phyloP scores from a whole-genome alignment of 805 yeast genomes.

The Scheffersomyces stipitis region DNA sequence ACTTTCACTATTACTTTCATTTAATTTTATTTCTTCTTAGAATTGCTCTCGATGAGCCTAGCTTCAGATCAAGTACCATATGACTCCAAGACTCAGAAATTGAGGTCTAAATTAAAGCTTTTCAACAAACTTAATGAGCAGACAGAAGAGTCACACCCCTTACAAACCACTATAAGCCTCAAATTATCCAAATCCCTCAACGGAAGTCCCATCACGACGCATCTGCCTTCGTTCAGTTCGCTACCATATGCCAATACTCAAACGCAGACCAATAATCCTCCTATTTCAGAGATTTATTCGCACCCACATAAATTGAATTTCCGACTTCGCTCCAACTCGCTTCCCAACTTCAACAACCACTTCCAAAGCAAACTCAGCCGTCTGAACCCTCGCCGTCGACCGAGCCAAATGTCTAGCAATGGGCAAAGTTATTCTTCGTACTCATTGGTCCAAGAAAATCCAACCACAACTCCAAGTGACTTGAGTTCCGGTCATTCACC shows the following conservation, averaged over 20 bases:
- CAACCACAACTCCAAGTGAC: not conserved
- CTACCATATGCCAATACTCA: not conserved
- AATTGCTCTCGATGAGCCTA: too few species aligned
- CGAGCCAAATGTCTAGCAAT: not conserved
- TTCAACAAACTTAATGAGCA: not conserved
- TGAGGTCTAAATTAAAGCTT: not conserved
- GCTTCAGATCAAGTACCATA: not conserved
- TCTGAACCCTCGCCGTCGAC: not conserved
- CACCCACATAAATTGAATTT: not conserved
- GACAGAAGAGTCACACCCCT: not conserved
- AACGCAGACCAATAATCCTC: not conserved
- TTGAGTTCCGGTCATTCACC: too few species aligned
- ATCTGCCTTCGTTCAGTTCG: not conserved
- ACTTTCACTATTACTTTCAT: too few species aligned
- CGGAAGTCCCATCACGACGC: not conserved
- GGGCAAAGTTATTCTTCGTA: not conserved
- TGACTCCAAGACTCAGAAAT: not conserved
- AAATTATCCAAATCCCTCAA: not conserved
- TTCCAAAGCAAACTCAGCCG: not conserved
- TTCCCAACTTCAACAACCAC: slow-evolving; percentile 1
- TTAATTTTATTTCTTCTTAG: too few species aligned
- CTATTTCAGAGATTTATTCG: not conserved
- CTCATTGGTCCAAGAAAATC: too few species aligned
- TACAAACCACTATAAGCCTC: not conserved
- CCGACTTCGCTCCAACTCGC: slow-evolving; percentile 4